Evolutionary conservation across 768 basidiomycete genomes (phyloP), one percentile per base, ranked within the genome.

Genomic region (Lactarius quietus): DNA sequence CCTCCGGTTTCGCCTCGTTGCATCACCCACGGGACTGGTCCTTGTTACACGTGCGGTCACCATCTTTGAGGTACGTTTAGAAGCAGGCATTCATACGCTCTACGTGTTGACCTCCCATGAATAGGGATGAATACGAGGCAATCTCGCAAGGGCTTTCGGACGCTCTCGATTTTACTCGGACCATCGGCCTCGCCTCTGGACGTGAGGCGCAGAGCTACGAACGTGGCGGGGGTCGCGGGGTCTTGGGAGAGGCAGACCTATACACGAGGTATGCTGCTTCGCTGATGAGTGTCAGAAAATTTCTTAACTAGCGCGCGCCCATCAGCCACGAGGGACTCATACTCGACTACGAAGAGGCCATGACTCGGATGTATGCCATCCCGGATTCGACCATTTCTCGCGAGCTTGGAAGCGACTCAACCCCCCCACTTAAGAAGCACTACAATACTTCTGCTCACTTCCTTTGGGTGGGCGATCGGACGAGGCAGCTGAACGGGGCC

Each of bases 401-500:
- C 35, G 58, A 63, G 56, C 12, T 59, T 68, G 61, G 59, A 52
- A n/a, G n/a, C n/a, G n/a, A n/a, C n/a, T n/a, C n/a, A n/a, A 48
- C 56, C 5, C n/a, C 52, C 3, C 35, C 55, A 38, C 68, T 35
- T 8, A 79, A 75, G 52, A 86, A 82, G 41, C 84, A 82, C 74
- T 98, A 96, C 77, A 96, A 98, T 73, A 90, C 92, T 18, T 92
- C 93, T 3, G 92, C 93, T 9, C 95, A 95, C 74, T 96, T 97
- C 77, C 76, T 98, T 57, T 99, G 96, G 96, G 92, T 99, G 61
- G 96, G 96, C 0, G 97, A 99, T 76, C 86, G 96, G 59, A 99
- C 96, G 6, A 80, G 96, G 45, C 93, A 96, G 76, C 79, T 98
- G 0, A 84, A 86, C 54, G 94, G 95, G 8, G 97, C 95, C 4